Base-by-base conservation (phyloP, 305 asterid genomes). In the Salvia sclarea region DNA sequence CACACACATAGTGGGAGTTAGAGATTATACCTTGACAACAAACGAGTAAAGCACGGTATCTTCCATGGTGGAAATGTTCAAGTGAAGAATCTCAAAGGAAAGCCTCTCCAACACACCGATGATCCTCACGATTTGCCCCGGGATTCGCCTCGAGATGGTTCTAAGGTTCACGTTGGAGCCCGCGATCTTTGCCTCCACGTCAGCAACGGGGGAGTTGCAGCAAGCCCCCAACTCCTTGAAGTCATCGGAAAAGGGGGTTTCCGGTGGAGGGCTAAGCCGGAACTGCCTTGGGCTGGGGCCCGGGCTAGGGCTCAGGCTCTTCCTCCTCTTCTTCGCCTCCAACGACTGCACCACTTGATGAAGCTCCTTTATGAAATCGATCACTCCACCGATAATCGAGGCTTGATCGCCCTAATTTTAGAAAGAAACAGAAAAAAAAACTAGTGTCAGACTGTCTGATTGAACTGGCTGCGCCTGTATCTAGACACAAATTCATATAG, bases 51-150 rank as follows among this genome's bases (percentile, higher is more conserved):
- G 88, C 22, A 89, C 96, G 12, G 94, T 88, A 59, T 92, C 98
- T 50, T 89, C 96, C 96, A 92, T 89, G 88, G 88, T 89, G 63
- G 90, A 88, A 81, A 92, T 84, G 76, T 89, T 89, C 87, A 86
- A 80, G 74, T 88, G 96, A 66, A 89, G 96, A 49, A 89, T 86
- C 67, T 92, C 88, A 25, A 92, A 85, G n/a, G 81, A 83, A 61
- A 83, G 85, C 35, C 75, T 85, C 83, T 89, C 96, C 76, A 89
- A 59, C 11, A 88, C 83, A 28, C 40, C 63, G 76, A 92, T 85
- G 41, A 92, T 81, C 86, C 79, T 85, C 68, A 86, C 82, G 12
- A 86, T 68, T 64, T 92, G 96, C 0, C 91, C 92, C 0, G 88
- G 95, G 20, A 84, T 86, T 33, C 87, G 80, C 79, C 71, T 77